Evolutionary conservation across 73 alveolate genomes (phyloP).

Genomic region (Paramecium tetraurelia): DNA sequence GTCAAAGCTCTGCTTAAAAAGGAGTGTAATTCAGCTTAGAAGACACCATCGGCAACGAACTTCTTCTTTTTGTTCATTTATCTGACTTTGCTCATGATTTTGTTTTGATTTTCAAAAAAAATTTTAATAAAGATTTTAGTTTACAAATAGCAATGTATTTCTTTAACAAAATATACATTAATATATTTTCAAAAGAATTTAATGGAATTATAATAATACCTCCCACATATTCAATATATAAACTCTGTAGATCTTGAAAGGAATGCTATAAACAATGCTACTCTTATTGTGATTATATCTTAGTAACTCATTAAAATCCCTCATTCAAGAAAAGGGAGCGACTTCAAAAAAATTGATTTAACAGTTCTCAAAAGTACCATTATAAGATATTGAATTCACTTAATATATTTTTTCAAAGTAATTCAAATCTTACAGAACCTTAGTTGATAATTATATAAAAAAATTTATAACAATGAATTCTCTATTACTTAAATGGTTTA

Average conservation of each 20-base stretch:
- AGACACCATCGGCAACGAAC: slow-evolving; percentile 91
- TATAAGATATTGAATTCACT: not conserved
- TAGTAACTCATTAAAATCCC: not conserved
- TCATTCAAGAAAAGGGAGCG: not conserved
- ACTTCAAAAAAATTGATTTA: no score
- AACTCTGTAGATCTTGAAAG: not conserved
- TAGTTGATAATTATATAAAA: not conserved
- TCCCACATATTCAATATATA: not conserved
- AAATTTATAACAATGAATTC: no score
- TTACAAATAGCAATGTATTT: not conserved
- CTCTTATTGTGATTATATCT: not conserved
- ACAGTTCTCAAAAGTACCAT: no score
- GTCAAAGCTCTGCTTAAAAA: slow-evolving; percentile 77
- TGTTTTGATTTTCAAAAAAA: slow-evolving; percentile 7
- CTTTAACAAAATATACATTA: not conserved
- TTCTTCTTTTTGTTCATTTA: slow-evolving; percentile 74
- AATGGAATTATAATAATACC: not conserved
- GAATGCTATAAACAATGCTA: not conserved
- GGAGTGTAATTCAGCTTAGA: slow-evolving; percentile 90
- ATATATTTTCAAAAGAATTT: not conserved
- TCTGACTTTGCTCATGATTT: slow-evolving; percentile 23
- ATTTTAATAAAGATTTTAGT: slow-evolving; percentile 21
- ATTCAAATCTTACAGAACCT: not conserved
- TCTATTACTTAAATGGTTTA: no score
- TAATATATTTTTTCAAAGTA: not conserved